Base-by-base conservation (phyloP, 805 yeast species). In the Tetrapisispora namnaoensis region DNA sequence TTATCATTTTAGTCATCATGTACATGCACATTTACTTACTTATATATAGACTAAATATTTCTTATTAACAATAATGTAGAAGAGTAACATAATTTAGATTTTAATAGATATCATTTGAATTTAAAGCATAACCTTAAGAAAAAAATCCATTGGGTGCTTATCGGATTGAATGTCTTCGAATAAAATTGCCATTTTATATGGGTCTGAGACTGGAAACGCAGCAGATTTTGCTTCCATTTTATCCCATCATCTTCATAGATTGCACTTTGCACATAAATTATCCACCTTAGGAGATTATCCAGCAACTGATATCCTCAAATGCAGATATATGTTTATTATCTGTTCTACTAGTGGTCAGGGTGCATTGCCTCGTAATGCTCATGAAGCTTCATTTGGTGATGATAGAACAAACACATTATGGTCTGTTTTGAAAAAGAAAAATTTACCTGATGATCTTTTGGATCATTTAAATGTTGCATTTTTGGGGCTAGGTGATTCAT, bases 261-360 rank as follows among this genome's bases (percentile, higher is more conserved):
- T 71, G 45, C 76, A 77, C 55, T 63, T 73, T 78, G 55, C 66
- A 59, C 43, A 77, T 82, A 16, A 66, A 53, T 1, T 83, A 4
- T 66, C 73, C 10, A 63, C 83, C 0, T 61, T 87, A 52, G 86
- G 85, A 55, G 82, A 79, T 41, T 79, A 78, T 58, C 77, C 80
- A 50, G 63, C 82, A 41, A 75, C 72, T 54, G 71, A 71, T 48
- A 67, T 86, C 67, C 28, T 69, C 79, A 46, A 70, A 82, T 21
- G 72, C 83, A 51, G 53, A 41, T 60, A 62, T 45, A 52, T 66
- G 14, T 63, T 66, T 34, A 46, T 66, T 0, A 62, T 91, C 2
- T 85, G 95, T 61, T 82, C 96, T 1, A 91, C 99, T 0, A 84
- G 95, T 1, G 98, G 99, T 8, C 97, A 91, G 65, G 99, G 99